Evolutionary conservation across 805 yeast genomes (phyloP), one percentile per base, ranked within the genome.

Genomic region (Saccharomyces kudriavzevii): DNA sequence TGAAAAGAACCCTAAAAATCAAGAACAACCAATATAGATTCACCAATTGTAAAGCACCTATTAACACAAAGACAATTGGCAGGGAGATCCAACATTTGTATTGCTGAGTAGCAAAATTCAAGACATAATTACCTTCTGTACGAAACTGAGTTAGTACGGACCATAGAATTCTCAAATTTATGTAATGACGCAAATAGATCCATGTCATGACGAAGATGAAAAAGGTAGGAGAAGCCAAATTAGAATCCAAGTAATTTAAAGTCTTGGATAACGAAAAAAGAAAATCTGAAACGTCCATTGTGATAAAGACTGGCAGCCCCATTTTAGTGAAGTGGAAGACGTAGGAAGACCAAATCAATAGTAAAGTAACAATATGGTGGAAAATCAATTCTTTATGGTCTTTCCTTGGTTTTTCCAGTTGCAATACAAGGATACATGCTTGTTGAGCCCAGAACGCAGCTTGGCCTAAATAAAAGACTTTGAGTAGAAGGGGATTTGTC

Each of bases 401-500:
- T 70, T 88, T 89, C 68, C 97, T 79, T 52, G 96, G 96, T 68
- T 87, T 87, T 70, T 90, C 97, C 53, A 90, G 77, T 69, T 85
- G 94, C 56, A 91, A 75, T 49, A 81, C 70, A 60, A 91, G 74
- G 29, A 90, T 84, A 20, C 85, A 81, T 0, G 91, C 82, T 72
- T 91, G 97, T 74, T 90, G 97, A 25, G 87, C 82, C 97, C 97
- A 90, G 70, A 88, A 90, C 3, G 96, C 85, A 11, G 97, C 96
- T 73, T 90, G 97, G 43, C 86, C 81, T 56, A 90, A 74, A 69
- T 91, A 91, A 68, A 84, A 91, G 14, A 80, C 69, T 72, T 90
- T 90, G 74, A 87, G 84, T 52, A 75, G 74, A 53, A 73, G 75
- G 52, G 79, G 84, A 64, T 86, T 86, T 31, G 84, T 75, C 55